phyloP scores from a whole-genome alignment of 176 grass and related monocot species.

The Musa beccarii region DNA sequence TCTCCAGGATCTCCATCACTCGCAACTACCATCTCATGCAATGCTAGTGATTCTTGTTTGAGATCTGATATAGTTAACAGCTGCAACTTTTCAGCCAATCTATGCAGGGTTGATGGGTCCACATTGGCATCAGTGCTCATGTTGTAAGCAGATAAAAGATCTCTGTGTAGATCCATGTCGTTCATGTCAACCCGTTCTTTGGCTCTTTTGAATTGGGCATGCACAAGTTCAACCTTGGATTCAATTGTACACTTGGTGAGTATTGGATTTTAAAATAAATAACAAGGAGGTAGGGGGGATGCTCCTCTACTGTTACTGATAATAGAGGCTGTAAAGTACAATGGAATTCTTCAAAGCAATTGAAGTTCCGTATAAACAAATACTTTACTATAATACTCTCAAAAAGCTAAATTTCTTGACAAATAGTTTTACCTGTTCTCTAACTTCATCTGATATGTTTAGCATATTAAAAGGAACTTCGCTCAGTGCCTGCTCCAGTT shows the following conservation, averaged over 20 bases:
- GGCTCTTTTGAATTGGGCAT: constrained; percentile 81
- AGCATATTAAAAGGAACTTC: constrained; percentile 74
- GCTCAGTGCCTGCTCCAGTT: constrained; percentile 61
- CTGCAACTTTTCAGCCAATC: constrained; percentile 74
- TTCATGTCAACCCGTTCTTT: constrained; percentile 68
- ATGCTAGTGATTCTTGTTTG: constrained; percentile 72
- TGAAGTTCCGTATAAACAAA: too few species aligned
- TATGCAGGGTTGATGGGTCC: constrained; percentile 42
- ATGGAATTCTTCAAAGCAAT: too few species aligned
- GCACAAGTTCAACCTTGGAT: constrained; percentile 74
- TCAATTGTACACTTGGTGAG: constrained; percentile 11
- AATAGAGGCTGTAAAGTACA: too few species aligned
- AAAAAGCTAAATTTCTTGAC: background rate
- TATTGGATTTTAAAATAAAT: background rate
- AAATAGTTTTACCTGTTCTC: constrained; percentile 64
- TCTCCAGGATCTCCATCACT: constrained; percentile 46
- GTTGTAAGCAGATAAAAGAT: constrained; percentile 66
- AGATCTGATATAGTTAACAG: constrained; percentile 65
- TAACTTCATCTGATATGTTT: constrained; percentile 90
- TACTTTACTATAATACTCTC: background rate
- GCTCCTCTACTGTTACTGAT: too few species aligned
- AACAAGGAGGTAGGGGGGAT: too few species aligned
- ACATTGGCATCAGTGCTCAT: constrained; percentile 27
- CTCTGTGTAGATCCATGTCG: constrained; percentile 63
- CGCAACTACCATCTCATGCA: constrained; percentile 62